phyloP scores from a whole-genome alignment of 192 early-diverging fungal species.

The Gaertneriomyces sp. region DNA sequence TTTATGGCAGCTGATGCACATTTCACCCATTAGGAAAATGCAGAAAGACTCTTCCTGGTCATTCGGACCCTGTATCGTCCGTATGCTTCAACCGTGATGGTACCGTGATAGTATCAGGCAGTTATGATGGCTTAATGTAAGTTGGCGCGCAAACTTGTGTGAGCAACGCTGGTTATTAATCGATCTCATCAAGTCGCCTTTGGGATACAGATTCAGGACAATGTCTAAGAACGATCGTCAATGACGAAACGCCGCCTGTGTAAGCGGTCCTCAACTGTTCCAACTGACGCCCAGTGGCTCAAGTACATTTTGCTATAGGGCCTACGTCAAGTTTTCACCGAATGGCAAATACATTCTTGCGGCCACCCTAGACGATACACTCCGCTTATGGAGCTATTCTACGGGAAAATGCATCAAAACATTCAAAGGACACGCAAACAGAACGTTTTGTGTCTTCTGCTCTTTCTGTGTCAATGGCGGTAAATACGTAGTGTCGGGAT shows the following conservation, averaged over 20 bases:
- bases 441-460: slow-evolving; percentile 89
- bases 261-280: slow-evolving; percentile 40
- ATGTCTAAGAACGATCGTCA: slow-evolving; percentile 94
- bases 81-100: slow-evolving; percentile 98
- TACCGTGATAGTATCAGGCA: slow-evolving; percentile 89
- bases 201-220: slow-evolving; percentile 99
- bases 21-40: slow-evolving; percentile 64
- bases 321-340: slow-evolving; percentile 97
- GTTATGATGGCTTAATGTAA: slow-evolving; percentile 89
- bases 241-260: slow-evolving; percentile 93
- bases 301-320: slow-evolving; percentile 37
- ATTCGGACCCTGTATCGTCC: slow-evolving; percentile 92
- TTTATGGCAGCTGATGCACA: not conserved
- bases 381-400: slow-evolving; percentile 93
- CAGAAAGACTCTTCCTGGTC: slow-evolving; percentile 85
- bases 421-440: slow-evolving; percentile 87
- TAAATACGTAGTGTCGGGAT: slow-evolving; percentile 95
- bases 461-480: slow-evolving; percentile 89
- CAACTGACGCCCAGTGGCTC: not conserved
- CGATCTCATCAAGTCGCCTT: slow-evolving; percentile 67
- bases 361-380: slow-evolving; percentile 85
- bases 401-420: slow-evolving; percentile 95
- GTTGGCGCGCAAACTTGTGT: slow-evolving; percentile 17
- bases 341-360: slow-evolving; percentile 99
- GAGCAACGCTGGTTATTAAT: slow-evolving; percentile 28